Evolutionary conservation across 1,139 yeast species (phyloP).

Genomic region (Taphrina flavorubra): DNA sequence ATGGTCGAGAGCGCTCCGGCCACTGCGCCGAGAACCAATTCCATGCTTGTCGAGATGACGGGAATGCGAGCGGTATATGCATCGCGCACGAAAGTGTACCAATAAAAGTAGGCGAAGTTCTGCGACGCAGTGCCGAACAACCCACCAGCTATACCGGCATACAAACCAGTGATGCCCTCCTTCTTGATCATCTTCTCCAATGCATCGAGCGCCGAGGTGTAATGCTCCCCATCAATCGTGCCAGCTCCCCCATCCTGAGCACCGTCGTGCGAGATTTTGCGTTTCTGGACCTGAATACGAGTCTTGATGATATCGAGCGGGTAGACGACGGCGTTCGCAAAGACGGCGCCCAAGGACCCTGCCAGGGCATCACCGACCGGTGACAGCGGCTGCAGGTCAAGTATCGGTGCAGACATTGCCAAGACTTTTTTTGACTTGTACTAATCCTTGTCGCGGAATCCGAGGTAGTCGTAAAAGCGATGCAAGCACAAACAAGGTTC

Average conservation of each 20-base stretch:
- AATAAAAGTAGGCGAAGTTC: conserved; percentile 77
- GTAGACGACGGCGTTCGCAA: conserved; percentile 84
- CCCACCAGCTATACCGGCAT: conserved; percentile 74
- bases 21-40: conserved; percentile 76
- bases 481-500: no score
- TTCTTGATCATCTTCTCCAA: conserved; percentile 34
- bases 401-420: conserved; percentile 17
- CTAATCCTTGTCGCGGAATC: not conserved
- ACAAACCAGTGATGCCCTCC: conserved; percentile 62
- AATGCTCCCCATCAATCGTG: conserved; percentile 44
- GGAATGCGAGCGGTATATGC: conserved; percentile 57
- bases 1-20: conserved; percentile 87
- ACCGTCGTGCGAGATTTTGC: conserved; percentile 14
- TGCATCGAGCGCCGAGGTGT: conserved; percentile 26
- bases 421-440: not conserved
- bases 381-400: conserved; percentile 48
- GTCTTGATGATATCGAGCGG: conserved; percentile 87
- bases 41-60: conserved; percentile 60
- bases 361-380: conserved; percentile 77
- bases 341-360: conserved; percentile 82
- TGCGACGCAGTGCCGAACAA: conserved; percentile 77
- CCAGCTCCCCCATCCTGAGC: conserved; percentile 45
- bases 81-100: conserved; percentile 57
- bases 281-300: conserved; percentile 63
- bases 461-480: no score